A percentile compares a stretch with the other conserved stretches of the same genome.
Evolutionary conservation across 495 filamentous ascomycete species (phyloP).

Genomic region (Lepidopterella palustris): DNA sequence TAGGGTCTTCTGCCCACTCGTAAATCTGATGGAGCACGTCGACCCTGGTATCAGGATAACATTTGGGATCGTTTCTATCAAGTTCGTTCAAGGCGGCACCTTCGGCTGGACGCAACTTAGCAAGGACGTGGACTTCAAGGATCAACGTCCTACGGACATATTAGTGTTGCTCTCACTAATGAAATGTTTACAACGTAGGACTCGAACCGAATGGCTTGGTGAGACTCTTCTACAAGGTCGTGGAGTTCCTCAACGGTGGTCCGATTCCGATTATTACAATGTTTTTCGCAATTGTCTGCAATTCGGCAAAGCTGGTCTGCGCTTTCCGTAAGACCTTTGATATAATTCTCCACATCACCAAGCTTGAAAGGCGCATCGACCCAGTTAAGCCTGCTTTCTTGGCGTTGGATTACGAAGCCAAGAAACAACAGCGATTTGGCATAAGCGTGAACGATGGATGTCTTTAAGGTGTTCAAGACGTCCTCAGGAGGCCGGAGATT

Average conservation of each 20-base stretch:
- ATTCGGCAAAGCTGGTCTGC: not conserved
- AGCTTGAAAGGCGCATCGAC: not conserved
- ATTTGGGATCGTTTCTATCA: slow-evolving; percentile 14
- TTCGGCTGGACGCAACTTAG: not conserved
- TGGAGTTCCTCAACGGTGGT: not conserved
- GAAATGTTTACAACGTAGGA: not conserved
- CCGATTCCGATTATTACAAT: not conserved
- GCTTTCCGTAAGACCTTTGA: not conserved
- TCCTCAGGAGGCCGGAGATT: not conserved
- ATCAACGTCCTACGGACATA: not conserved
- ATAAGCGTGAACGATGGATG: not conserved
- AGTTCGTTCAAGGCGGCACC: not conserved
- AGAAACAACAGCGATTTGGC: not conserved
- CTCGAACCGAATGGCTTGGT: not conserved
- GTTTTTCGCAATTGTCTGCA: not conserved
- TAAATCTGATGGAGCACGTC: slow-evolving; percentile 27
- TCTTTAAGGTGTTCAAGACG: not conserved
- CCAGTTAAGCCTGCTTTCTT: not conserved
- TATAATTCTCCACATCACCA: not conserved
- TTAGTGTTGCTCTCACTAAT: not conserved
- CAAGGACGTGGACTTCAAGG: not conserved
- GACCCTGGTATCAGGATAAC: slow-evolving; percentile 24
- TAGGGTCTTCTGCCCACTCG: slow-evolving; percentile 18
- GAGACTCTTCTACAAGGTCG: not conserved
- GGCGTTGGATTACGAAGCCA: not conserved